Conservation (phyloP, 2,329 filamentous ascomycete genomes). For the Grosmannia clavigera region DNA sequence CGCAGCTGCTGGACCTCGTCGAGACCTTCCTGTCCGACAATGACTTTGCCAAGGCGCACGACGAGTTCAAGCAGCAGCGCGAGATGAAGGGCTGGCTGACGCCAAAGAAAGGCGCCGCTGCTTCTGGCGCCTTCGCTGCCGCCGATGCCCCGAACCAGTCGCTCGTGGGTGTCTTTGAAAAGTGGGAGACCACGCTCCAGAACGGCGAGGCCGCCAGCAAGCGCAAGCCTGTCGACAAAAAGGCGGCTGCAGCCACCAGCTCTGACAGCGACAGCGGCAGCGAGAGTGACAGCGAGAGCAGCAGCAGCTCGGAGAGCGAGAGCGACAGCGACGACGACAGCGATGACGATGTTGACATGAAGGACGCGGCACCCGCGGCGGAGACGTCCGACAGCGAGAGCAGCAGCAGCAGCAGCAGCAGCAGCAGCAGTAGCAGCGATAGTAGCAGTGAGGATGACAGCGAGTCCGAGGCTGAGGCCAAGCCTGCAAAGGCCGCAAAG, state of each 20-base stretch:
- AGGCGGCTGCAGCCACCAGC: not conserved
- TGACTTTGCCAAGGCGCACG: conserved; percentile 48
- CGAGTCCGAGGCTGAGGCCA: conserved; percentile 11
- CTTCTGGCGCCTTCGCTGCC: not conserved
- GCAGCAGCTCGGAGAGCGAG: conserved; percentile 20
- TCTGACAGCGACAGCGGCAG: conserved; percentile 14
- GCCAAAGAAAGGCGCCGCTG: conserved; percentile 3
- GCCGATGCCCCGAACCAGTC: conserved; percentile 24
- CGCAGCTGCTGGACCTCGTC: conserved; percentile 54
- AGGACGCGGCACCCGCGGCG: conserved; percentile 24
- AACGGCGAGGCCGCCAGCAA: conserved; percentile 17
- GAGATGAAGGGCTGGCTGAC: conserved; percentile 37
- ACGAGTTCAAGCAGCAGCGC: conserved; percentile 51
- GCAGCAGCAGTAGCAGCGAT: conserved; percentile 7
- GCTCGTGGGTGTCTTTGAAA: conserved; percentile 37
- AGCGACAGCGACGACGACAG: conserved; percentile 16
- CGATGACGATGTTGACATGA: conserved; percentile 31
- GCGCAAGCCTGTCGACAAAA: conserved; percentile 11
- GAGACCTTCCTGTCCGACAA: conserved; percentile 54
- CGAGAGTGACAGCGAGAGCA: conserved; percentile 18
- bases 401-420: conserved; percentile 17
- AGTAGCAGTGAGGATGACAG: conserved; percentile 19
- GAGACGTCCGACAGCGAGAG: conserved; percentile 18
- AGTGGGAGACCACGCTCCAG: conserved; percentile 32
- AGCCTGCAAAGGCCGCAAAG: not conserved